Evolutionary conservation across 2,329 filamentous ascomycete genomes (phyloP), one percentile per base, ranked within the genome.

Genomic region (Paraphoma sp.): DNA sequence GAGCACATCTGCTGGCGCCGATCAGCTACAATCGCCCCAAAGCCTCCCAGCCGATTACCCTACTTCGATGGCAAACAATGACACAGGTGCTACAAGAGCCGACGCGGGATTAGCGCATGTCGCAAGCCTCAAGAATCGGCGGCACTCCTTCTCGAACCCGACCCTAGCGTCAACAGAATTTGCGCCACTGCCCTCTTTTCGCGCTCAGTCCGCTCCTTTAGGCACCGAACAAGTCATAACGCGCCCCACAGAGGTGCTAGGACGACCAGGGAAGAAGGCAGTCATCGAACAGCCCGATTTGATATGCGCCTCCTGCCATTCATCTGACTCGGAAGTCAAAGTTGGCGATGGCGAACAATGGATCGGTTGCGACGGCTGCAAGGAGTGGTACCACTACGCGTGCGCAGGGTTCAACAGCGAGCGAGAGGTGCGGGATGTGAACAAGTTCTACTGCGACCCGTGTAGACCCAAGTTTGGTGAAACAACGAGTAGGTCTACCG

Each of bases 351-450:
- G 81, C 56, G 84, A 88, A 60, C 81, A 84, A 52, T 90, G 87
- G 87, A 87, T 90, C 59, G 84, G 83, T 42, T 90, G 87, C 69
- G 87, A 89, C 71, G 87, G 86, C 28, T 90, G 87, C 75, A 87
- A 88, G 68, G 81, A 81, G 54, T 90, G 87, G 87, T 89, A 86
- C 67, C 87, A 90, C 74, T 86, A 86, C 57, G 82, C 86, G 51
- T 90, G 87, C 70, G 87, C 87, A 48, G 87, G 86, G 3, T 88
- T 89, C 73, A 86, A 84, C 69, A 87, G 82, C 64, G 85, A 86
- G 62, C 80, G 84, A 28, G 86, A 89, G 68, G 84, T 88, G 33
- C 83, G 86, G 53, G 85, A 85, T 51, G 85, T 90, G 44, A 87
- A 89, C 77, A 89, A 89, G 70, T 90, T 85, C 68, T 87, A 88